phyloP scores from a whole-genome alignment of 495 filamentous ascomycete species.

The Neurospora pannonica region DNA sequence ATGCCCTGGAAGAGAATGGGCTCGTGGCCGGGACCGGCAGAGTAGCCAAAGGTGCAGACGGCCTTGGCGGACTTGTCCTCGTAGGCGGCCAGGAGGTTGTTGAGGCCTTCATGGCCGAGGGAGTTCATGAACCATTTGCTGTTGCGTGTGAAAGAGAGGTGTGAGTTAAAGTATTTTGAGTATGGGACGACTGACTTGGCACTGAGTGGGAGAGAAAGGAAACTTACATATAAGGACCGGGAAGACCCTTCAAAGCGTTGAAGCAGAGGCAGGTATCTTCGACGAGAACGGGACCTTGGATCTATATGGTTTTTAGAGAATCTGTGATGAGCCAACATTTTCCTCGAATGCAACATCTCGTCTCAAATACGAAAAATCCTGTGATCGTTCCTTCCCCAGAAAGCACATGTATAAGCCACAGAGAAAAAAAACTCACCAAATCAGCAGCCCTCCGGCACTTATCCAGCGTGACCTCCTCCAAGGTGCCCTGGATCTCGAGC shows the following conservation, averaged over 20 bases:
- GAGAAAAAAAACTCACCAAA: constrained; percentile 31
- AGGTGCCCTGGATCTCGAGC: constrained; percentile 81
- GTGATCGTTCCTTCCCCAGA: background rate
- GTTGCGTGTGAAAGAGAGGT: background rate
- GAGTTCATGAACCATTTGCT: constrained; percentile 90
- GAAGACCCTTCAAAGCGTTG: constrained; percentile 75
- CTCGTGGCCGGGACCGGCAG: constrained; percentile 71
- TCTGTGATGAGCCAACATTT: background rate
- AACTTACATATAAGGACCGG: constrained; percentile 91
- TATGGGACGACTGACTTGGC: too few species aligned
- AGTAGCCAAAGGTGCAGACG: constrained; percentile 94
- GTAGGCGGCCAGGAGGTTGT: constrained; percentile 84
- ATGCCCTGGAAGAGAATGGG: constrained; percentile 86
- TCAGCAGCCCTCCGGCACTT: constrained; percentile 77
- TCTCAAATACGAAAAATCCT: background rate
- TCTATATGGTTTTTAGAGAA: constrained; percentile 30
- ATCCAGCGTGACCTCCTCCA: constrained; percentile 81
- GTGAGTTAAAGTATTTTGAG: background rate
- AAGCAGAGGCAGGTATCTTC: constrained; percentile 96
- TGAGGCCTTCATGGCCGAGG: constrained; percentile 74
- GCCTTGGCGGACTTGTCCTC: constrained; percentile 84
- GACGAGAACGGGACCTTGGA: constrained; percentile 80
- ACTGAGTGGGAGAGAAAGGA: background rate
- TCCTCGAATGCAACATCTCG: too few species aligned
- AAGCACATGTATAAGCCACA: background rate